A percentile compares a stretch with the other conserved stretches of the same genome.
Conservation (phyloP, 192 early-diverging fungal genomes). For the Backusella australiensis region DNA sequence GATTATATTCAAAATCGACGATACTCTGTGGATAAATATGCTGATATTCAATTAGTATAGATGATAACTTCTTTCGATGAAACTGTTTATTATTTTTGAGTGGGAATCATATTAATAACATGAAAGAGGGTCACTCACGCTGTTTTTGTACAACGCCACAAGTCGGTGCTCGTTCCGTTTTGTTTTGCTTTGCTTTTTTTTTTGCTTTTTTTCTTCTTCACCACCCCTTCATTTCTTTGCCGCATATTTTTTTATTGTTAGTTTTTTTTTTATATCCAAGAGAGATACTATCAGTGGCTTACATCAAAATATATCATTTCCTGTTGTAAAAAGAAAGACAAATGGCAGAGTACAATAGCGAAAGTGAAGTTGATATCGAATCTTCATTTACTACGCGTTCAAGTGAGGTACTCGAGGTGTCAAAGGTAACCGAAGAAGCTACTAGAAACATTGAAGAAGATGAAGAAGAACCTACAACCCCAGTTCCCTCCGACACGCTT, state of each 20-base stretch:
- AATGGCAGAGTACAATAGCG: not conserved
- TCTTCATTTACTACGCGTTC: not conserved
- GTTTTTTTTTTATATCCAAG: not conserved
- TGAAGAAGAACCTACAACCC: not conserved
- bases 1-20: too few relatives aligned
- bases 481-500: not conserved
- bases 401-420: not conserved
- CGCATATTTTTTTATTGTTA: not conserved
- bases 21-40: not conserved
- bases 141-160: not conserved
- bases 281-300: not conserved
- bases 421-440: not conserved
- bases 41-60: not conserved
- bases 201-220: not conserved
- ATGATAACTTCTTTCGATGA: not conserved
- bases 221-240: not conserved
- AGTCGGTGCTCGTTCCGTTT: not conserved
- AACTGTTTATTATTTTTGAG: not conserved
- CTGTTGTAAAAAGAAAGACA: not conserved
- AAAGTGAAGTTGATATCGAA: slow-evolving; percentile 3
- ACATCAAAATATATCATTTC: not conserved
- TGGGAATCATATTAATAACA: not conserved
- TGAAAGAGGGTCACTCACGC: not conserved
- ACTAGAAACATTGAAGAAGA: not conserved
- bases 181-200: not conserved